Base-by-base conservation (phyloP, 345 rosid species). In the Viola odorata region DNA sequence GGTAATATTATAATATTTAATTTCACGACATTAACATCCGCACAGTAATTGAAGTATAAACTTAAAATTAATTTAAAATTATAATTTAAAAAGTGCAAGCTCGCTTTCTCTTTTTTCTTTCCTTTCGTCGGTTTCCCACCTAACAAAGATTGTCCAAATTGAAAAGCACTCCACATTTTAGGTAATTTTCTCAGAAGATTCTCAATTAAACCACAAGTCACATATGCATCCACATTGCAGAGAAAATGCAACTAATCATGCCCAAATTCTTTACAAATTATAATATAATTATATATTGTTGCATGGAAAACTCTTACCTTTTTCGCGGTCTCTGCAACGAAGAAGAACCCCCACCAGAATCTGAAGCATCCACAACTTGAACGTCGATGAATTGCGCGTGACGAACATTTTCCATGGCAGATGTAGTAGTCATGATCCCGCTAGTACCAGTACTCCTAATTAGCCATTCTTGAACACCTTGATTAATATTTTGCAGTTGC, bases 241-340 rank as follows among this genome's bases (percentile, higher is more conserved):
- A 2, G 13, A 40, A 40, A 14, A 41, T 57, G 61, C 17, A 17
- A 10, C 12, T 8, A 48, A 14, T 1, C 23, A 56, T 50, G 8
- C 7, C 15, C 14, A 5, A 38, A 38, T 11, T 37, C 36, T 10
- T 12, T 36, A 37, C 37, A 0, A 4, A 17, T 5, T 12, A 3
- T n/a, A 4, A 53, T 12, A 16, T 12, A 12, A 53, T 17, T 8
- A 53, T 0, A 8, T 12, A 47, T 0, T 23, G 2, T 23, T 23
- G 37, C 37, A 51, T 51, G 16, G 58, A 52, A 62, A 13, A 42
- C 41, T 63, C 58, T 45, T 64, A 81, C 88, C 85, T 73, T 73
- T 68, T 70, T 17, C 84, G 71, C 9, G 62, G 72, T 66, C 82
- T 81, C 50, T 66, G 82, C 50, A 61, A 66, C 37, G 83, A 72